These are phyloP conservation scores for Dictyostelium firmibasis DNA, from an alignment of 78 protist species.

Conservation along the genomic window DNA sequence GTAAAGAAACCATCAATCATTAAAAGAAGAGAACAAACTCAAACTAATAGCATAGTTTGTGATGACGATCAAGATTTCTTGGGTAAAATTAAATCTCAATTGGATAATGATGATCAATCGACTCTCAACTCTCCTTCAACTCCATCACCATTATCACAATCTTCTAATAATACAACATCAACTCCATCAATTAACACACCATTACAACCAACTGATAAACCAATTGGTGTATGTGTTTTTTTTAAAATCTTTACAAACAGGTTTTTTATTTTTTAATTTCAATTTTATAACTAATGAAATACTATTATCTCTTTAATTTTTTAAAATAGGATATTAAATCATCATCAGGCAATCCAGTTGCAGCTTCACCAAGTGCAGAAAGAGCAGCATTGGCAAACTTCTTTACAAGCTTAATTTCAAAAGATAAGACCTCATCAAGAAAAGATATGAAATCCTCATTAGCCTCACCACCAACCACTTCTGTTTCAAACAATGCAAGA, in stretches of 20 bases:
- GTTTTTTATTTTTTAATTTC: too few relatives aligned
- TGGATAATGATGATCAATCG: slow-evolving; percentile 24
- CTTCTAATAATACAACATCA: not conserved
- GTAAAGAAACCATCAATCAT: slow-evolving; percentile 71
- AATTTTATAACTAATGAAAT: not conserved
- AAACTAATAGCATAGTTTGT: not conserved
- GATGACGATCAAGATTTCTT: slow-evolving; percentile 75
- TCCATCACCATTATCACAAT: not conserved
- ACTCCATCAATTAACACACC: not conserved
- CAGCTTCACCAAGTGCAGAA: slow-evolving; percentile 41
- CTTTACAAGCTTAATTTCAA: slow-evolving; percentile 70
- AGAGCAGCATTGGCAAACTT: slow-evolving; percentile 75
- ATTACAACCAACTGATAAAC: not conserved
- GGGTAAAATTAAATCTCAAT: slow-evolving; percentile 17
- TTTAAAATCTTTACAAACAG: not conserved
- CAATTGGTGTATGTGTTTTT: not conserved
- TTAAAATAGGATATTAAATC: not conserved
- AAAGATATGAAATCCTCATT: slow-evolving; percentile 33
- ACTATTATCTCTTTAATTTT: too few relatives aligned
- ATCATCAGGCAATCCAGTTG: not conserved
- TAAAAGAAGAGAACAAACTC: slow-evolving; percentile 68
- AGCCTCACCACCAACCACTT: slow-evolving; percentile 25
- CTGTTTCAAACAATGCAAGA: slow-evolving; percentile 14
- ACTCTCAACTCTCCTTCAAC: not conserved
- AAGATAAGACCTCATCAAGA: slow-evolving; percentile 36